These are phyloP conservation scores for Mycena epipterygia DNA, from an alignment of 768 basidiomycete genomes.

Conservation along the genomic window DNA sequence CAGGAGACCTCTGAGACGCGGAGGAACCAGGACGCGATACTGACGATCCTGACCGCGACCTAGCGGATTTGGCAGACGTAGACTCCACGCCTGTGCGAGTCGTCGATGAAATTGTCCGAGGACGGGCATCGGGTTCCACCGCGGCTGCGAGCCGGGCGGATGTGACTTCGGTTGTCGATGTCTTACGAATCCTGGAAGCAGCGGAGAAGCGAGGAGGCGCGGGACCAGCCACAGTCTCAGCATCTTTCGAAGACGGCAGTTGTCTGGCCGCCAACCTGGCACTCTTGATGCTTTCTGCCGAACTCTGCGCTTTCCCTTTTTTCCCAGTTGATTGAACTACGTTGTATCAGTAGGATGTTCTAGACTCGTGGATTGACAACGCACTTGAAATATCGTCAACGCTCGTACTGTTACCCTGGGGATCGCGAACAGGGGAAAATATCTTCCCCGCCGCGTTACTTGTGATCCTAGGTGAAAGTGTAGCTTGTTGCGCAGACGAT, in stretches of 20 bases:
- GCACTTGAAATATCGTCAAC: conserved; percentile 47
- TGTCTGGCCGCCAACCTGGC: neutral
- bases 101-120: conserved; percentile 22
- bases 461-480: conserved; percentile 19
- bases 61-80: conserved; percentile 16
- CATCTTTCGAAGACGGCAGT: conserved; percentile 38
- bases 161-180: conserved; percentile 36
- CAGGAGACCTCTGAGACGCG: conserved; percentile 41
- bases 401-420: conserved; percentile 50
- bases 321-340: conserved; percentile 36
- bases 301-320: conserved; percentile 27
- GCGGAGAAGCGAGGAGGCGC: conserved; percentile 22
- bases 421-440: conserved; percentile 56
- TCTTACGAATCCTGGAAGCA: conserved; percentile 40
- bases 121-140: conserved; percentile 12
- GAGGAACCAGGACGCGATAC: conserved; percentile 46
- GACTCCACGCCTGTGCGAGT: conserved; percentile 9
- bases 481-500: conserved; percentile 15
- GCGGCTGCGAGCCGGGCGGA: conserved; percentile 29
- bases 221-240: conserved; percentile 46
- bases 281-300: conserved; percentile 11
- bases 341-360: neutral
- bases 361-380: conserved; percentile 2
- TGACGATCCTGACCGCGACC: conserved; percentile 30
- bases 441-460: conserved; percentile 34